Percentiles rank a stretch among this genome's conserved stretches.
Evolutionary conservation across 805 yeast species (phyloP).

Genomic region (Saccharomyces jurei): DNA sequence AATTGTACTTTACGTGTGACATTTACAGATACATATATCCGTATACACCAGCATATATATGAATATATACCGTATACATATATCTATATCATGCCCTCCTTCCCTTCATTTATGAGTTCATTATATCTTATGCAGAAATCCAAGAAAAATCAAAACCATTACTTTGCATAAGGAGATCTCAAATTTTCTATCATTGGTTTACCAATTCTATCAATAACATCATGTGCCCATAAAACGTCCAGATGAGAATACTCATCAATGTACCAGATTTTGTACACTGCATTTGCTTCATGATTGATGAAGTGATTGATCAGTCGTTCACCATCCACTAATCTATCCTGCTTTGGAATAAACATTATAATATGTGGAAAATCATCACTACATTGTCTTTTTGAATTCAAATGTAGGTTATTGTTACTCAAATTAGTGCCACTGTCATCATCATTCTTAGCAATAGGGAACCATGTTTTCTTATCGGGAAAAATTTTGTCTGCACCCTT

Average conservation of each 20-base stretch:
- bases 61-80: background rate
- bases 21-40: background rate
- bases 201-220: conserved; percentile 61
- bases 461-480: conserved; percentile 50
- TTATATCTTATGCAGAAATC: background rate
- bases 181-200: conserved; percentile 34
- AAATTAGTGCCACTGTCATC: background rate
- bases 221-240: conserved; percentile 90
- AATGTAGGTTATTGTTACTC: conserved; percentile 12
- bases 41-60: background rate
- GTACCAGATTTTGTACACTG: conserved; percentile 26
- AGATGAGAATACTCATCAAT: conserved; percentile 70
- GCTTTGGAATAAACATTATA: conserved; percentile 59
- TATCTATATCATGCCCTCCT: background rate
- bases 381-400: conserved; percentile 30
- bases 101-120: background rate
- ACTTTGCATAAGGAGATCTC: conserved; percentile 5
- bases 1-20: background rate
- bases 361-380: conserved; percentile 45
- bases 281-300: conserved; percentile 42
- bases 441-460: conserved; percentile 19
- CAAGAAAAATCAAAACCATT: background rate
- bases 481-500: conserved; percentile 37
- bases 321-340: conserved; percentile 76
- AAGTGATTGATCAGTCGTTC: conserved; percentile 57